Evolutionary conservation across 768 basidiomycete species (phyloP).

Genomic region (Tricholoma hemisulphureum): DNA sequence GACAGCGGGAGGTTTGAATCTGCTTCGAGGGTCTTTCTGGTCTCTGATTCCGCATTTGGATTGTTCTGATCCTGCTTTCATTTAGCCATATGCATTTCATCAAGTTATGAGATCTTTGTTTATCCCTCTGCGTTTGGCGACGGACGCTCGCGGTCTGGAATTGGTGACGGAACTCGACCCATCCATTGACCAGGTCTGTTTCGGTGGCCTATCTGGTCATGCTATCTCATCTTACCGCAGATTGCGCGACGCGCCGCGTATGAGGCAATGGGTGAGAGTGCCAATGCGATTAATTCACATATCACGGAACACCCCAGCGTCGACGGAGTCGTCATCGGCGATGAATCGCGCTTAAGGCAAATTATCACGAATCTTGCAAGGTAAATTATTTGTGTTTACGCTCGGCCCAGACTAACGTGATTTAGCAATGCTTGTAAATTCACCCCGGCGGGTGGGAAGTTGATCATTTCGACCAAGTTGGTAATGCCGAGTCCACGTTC

Average conservation of each 20-base stretch:
- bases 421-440: conserved; percentile 78
- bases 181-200: conserved; percentile 57
- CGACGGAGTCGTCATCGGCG: conserved; percentile 75
- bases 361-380: conserved; percentile 84
- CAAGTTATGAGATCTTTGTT: conserved; percentile 74
- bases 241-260: conserved; percentile 59
- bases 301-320: conserved; percentile 47
- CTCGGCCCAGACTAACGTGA: background rate
- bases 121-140: conserved; percentile 64
- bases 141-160: conserved; percentile 63
- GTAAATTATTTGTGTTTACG: conserved; percentile 26
- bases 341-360: conserved; percentile 79
- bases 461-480: conserved; percentile 67
- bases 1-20: conserved; percentile 84
- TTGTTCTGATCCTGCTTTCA: conserved; percentile 5
- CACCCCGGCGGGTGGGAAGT: conserved; percentile 65
- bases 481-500: conserved; percentile 33
- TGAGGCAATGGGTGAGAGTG: conserved; percentile 54
- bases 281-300: conserved; percentile 39
- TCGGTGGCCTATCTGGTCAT: background rate
- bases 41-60: background rate
- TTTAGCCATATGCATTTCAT: conserved; percentile 72
- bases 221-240: conserved; percentile 26
- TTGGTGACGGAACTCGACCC: conserved; percentile 69
- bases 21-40: conserved; percentile 43